Conservation (phyloP, 768 basidiomycete genomes). For the Tremella mesenterica region DNA sequence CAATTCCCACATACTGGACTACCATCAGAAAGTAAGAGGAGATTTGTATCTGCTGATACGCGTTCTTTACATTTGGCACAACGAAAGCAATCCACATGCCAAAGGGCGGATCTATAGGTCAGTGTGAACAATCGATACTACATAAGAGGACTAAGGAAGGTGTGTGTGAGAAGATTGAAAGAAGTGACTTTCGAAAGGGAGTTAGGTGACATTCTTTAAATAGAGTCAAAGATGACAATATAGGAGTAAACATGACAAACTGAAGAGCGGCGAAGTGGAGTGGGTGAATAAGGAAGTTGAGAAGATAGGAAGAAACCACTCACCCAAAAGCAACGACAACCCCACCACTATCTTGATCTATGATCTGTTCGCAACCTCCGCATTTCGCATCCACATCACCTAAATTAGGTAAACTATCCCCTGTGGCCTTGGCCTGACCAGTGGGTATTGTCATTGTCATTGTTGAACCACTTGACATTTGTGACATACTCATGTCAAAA, state of each 20-base stretch:
- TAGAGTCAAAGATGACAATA: too few species aligned
- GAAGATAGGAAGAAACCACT: too few species aligned
- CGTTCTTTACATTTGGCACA: constrained; percentile 90
- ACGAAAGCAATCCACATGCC: constrained; percentile 66
- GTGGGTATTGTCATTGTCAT: too few species aligned
- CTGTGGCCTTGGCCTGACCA: not conserved
- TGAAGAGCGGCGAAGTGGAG: not conserved
- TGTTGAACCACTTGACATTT: too few species aligned
- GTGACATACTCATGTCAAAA: too few species aligned
- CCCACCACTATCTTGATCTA: constrained; percentile 43
- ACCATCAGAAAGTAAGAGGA: constrained; percentile 92
- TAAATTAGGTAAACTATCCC: constrained; percentile 15
- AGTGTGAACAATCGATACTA: not conserved
- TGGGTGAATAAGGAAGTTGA: too few species aligned
- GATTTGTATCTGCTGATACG: constrained; percentile 90
- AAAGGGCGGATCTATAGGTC: constrained; percentile 68
- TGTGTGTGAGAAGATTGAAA: too few species aligned
- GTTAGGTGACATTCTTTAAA: too few species aligned
- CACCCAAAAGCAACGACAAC: constrained; percentile 94
- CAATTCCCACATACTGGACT: constrained; percentile 62
- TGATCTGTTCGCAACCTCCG: constrained; percentile 37
- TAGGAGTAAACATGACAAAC: not conserved
- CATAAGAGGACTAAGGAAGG: too few species aligned
- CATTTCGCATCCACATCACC: constrained; percentile 38
- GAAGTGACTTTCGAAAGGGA: not conserved